Conservation (phyloP, 1,284 basidiomycete genomes). For the Leccinum subfulvum region DNA sequence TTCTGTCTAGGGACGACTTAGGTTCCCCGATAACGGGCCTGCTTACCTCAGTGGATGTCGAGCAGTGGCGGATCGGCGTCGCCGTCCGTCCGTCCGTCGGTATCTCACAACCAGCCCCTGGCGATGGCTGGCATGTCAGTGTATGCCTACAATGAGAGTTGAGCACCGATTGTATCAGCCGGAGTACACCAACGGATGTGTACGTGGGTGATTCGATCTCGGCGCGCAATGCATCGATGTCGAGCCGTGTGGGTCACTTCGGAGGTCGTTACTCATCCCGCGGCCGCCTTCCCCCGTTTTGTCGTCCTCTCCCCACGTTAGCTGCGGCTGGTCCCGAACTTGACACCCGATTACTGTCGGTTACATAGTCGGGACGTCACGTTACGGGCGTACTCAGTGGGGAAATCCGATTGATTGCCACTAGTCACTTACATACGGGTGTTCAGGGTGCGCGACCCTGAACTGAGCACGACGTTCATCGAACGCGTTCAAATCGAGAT, state of each 20-base stretch:
- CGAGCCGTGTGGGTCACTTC: not conserved
- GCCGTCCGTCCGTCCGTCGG: not conserved
- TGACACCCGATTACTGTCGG: not conserved
- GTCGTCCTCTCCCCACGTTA: not conserved
- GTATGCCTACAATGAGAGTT: not conserved
- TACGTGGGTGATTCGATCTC: conserved; percentile 1
- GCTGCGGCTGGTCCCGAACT: not conserved
- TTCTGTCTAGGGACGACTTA: not conserved
- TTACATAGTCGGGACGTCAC: not conserved
- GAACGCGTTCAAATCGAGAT: not conserved
- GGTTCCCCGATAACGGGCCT: not conserved
- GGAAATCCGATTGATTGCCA: conserved; percentile 5
- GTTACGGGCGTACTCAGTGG: not conserved
- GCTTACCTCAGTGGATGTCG: not conserved
- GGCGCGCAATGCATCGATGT: not conserved
- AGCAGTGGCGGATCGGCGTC: not conserved
- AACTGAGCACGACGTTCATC: not conserved
- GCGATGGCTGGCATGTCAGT: not conserved
- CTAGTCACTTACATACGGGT: not conserved
- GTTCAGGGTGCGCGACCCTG: conserved; percentile 8
- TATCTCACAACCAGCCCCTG: not conserved
- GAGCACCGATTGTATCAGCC: not conserved
- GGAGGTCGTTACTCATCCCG: not conserved
- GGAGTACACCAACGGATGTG: not conserved
- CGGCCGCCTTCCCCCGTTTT: not conserved